Evolutionary conservation across 2,329 filamentous ascomycete species (phyloP).

Genomic region (Cercospora zeina): DNA sequence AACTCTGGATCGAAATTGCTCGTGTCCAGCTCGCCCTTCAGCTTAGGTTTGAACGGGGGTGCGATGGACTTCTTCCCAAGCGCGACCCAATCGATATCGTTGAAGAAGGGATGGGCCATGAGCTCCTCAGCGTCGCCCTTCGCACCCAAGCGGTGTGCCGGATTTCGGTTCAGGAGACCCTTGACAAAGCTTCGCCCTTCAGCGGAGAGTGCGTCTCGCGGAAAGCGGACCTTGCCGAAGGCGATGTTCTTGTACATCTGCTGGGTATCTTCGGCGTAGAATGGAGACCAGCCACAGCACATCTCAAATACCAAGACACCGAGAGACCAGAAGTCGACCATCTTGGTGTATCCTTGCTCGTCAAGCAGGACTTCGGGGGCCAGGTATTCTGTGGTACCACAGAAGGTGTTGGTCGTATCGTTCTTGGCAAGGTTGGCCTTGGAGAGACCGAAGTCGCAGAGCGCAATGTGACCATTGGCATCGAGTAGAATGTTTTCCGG

Average conservation of each 20-base stretch:
- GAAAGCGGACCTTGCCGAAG: constrained; percentile 96
- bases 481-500: constrained; percentile 97
- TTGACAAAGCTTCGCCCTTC: constrained; percentile 98
- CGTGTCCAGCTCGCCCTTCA: constrained; percentile 93
- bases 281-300: constrained; percentile 99
- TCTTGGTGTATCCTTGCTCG: constrained; percentile 97
- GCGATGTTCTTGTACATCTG: constrained; percentile 99
- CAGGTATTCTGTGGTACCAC: constrained; percentile 95
- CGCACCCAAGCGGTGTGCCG: constrained; percentile 89
- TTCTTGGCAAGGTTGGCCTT: constrained; percentile 97
- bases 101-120: constrained; percentile 92
- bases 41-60: constrained; percentile 94
- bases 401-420: constrained; percentile 98
- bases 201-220: constrained; percentile 86
- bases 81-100: constrained; percentile 87
- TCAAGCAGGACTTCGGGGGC: constrained; percentile 93
- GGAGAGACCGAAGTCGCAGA: constrained; percentile 96
- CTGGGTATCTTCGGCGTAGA: constrained; percentile 98
- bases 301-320: constrained; percentile 98
- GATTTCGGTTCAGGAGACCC: constrained; percentile 93
- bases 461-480: constrained; percentile 94
- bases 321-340: constrained; percentile 99
- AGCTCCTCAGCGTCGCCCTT: constrained; percentile 89
- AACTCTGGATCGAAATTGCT: constrained; percentile 99
- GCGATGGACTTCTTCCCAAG: constrained; percentile 88